phyloP scores from a whole-genome alignment of 129 eudicot species.

The Smallanthus sonchifolius region DNA sequence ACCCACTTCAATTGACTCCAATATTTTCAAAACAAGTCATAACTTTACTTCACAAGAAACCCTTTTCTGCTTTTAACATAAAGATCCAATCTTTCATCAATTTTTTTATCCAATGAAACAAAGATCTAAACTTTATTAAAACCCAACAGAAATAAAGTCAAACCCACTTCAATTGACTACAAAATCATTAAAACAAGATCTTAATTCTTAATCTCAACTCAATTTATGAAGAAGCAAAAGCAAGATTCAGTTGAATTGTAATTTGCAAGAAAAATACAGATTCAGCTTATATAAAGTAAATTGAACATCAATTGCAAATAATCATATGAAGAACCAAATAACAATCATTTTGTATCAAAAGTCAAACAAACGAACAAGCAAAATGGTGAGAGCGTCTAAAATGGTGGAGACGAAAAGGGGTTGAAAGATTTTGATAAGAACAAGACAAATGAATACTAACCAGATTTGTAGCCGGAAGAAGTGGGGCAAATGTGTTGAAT shows the following conservation, averaged over 20 bases:
- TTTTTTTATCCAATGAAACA: neutral
- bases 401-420: conserved; percentile 8
- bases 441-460: conserved; percentile 19
- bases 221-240: neutral
- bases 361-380: conserved; percentile 1
- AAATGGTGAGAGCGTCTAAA: conserved; percentile 8
- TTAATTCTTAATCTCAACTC: conserved; percentile 20
- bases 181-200: conserved; percentile 8
- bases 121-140: conserved; percentile 36
- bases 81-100: conserved; percentile 13
- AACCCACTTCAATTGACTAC: conserved; percentile 22
- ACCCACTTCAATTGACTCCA: conserved; percentile 27
- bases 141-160: conserved; percentile 20
- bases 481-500: conserved; percentile 27
- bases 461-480: conserved; percentile 12
- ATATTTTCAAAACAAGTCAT: conserved; percentile 13
- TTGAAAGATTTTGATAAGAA: conserved; percentile 14
- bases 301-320: neutral
- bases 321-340: conserved; percentile 6
- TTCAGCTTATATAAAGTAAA: neutral
- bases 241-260: conserved; percentile 4
- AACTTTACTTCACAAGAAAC: conserved; percentile 10
- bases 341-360: conserved; percentile 14
- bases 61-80: conserved; percentile 13
- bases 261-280: neutral